phyloP scores from a whole-genome alignment of 2,329 filamentous ascomycete genomes.

The Hypoxylon sp. region DNA sequence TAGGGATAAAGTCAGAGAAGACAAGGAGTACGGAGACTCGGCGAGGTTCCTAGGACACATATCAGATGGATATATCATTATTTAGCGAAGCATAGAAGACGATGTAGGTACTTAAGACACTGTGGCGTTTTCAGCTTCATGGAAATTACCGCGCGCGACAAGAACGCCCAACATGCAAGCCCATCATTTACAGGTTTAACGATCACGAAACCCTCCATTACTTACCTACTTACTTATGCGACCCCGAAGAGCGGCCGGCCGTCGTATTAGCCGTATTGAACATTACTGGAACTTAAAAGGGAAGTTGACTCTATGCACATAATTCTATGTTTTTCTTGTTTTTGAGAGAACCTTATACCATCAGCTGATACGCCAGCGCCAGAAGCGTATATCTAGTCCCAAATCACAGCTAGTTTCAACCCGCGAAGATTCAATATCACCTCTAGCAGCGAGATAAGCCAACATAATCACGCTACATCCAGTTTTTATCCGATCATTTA shows the following conservation, averaged over 20 bases:
- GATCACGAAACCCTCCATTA: neutral
- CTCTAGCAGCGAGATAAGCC: neutral
- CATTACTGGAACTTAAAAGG: neutral
- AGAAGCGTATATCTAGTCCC: neutral
- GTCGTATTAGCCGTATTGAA: neutral
- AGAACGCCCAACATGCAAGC: neutral
- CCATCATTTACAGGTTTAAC: neutral
- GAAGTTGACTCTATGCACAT: neutral
- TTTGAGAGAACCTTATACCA: neutral
- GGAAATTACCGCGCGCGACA: neutral
- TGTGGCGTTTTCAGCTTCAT: constrained; percentile 4
- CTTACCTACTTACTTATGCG: neutral
- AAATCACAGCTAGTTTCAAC: neutral
- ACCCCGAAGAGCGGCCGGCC: neutral
- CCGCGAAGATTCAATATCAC: neutral
- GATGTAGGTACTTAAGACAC: neutral
- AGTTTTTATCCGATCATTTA: neutral
- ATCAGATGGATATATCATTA: neutral
- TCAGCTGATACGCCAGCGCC: neutral
- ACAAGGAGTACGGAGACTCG: neutral
- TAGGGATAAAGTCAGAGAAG: neutral
- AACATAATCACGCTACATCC: neutral
- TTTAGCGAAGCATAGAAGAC: neutral
- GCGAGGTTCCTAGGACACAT: neutral
- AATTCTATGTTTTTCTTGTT: neutral